Evolutionary conservation across 148 eudicot species (phyloP), one percentile per base, ranked within the genome.

Genomic region (Polygonum aviculare): DNA sequence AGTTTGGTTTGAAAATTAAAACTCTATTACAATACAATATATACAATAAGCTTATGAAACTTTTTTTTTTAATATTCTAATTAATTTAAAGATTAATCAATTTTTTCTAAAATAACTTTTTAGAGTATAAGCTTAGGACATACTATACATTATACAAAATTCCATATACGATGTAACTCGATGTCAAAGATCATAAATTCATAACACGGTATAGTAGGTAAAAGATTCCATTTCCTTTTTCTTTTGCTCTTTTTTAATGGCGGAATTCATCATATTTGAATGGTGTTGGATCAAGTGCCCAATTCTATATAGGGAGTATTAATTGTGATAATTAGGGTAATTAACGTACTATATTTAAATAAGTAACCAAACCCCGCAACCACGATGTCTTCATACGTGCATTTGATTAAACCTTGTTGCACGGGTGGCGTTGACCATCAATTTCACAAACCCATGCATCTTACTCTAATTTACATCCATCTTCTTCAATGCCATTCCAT

Each of bases 341-440:
- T 31, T 14, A 74, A 33, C 35, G 33, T 2, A 67, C 11, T 35
- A 1, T 67, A 67, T 63, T 63, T 35, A 67, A 36, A 36, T 12
- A 67, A 67, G 7, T 67, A 67, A 67, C 19, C 19, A 36, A 67
- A 67, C 72, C 69, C 72, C 44, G 72, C 72, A 67, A 67, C 72
- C 72, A 67, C 72, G 72, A 67, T 67, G 72, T 67, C 72, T 67
- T 67, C 72, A 67, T 67, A 67, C 72, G 72, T 67, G 72, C 72
- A 67, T 67, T 65, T 35, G 19, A 51, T 14, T 51, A 67, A 67
- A 67, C 21, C 4, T 67, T 67, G 72, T 67, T 67, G 72, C 72
- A 67, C 72, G 72, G 38, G 72, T 67, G 72, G 72, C 38, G 72
- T 36, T 67, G 72, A 67, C 72, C 72, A 65, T 35, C 44, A 36